phyloP scores from a whole-genome alignment of 306 rosid genomes.

The Glycyrrhiza uralensis region DNA sequence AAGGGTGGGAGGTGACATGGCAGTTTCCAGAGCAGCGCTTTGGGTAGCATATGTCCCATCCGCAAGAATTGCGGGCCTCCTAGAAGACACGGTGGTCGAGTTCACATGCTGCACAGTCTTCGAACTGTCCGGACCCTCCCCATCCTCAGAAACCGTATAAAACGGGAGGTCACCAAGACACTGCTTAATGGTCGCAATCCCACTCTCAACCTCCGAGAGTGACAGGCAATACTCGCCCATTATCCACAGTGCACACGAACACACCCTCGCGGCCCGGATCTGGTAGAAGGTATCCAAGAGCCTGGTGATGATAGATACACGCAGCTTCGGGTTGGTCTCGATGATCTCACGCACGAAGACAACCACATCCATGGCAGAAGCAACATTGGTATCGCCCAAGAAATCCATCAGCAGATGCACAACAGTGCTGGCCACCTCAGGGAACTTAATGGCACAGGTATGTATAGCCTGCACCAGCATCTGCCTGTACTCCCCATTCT shows the following conservation, averaged over 20 bases:
- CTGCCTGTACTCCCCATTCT: conserved; percentile 94
- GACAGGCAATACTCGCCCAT: conserved; percentile 91
- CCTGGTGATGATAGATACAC: conserved; percentile 82
- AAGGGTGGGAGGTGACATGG: conserved; percentile 78
- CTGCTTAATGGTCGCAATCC: conserved; percentile 69
- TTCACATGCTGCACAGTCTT: conserved; percentile 54
- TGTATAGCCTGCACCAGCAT: conserved; percentile 94
- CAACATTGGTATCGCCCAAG: conserved; percentile 86
- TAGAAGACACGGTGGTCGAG: conserved; percentile 74
- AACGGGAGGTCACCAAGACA: conserved; percentile 96
- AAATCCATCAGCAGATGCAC: conserved; percentile 98
- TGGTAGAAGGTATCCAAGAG: conserved; percentile 93
- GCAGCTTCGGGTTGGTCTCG: conserved; percentile 87
- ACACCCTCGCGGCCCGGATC: conserved; percentile 88
- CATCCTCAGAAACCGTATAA: conserved; percentile 73
- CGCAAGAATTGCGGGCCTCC: conserved; percentile 92
- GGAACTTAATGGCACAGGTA: conserved; percentile 94
- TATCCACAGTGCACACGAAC: conserved; percentile 95
- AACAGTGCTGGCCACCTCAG: conserved; percentile 93
- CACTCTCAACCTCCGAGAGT: conserved; percentile 89
- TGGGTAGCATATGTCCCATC: conserved; percentile 99
- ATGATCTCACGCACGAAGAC: conserved; percentile 93
- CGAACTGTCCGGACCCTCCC: conserved; percentile 62
- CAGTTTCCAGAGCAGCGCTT: conserved; percentile 94
- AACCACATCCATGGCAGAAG: conserved; percentile 92